Conservation (phyloP, 345 rosid genomes). For the Durio zibethinus region DNA sequence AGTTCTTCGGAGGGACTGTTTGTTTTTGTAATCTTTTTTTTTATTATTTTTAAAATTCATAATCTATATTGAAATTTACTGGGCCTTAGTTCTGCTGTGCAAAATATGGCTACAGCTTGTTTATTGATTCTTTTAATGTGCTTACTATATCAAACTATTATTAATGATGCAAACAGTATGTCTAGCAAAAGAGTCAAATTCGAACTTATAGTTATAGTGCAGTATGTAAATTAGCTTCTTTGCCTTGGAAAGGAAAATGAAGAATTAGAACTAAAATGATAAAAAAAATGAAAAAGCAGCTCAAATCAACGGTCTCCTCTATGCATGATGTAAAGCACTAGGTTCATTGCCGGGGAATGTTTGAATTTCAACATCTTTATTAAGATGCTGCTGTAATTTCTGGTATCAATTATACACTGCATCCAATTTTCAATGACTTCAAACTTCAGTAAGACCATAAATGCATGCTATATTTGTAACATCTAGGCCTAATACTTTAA, state of each 20-base stretch:
- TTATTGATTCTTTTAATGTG: slow-evolving; percentile 5
- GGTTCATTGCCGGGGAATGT: neutral
- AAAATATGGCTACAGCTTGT: neutral
- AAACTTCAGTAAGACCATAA: neutral
- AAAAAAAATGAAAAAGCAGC: neutral
- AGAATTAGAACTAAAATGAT: neutral
- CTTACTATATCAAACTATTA: neutral
- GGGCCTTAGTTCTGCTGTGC: neutral
- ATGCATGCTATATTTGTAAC: neutral
- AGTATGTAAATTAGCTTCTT: neutral
- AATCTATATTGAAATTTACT: neutral
- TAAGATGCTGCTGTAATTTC: neutral
- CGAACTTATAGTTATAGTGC: neutral
- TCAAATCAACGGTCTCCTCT: neutral
- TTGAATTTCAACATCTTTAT: neutral
- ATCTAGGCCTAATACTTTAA: neutral
- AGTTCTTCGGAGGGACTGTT: neutral
- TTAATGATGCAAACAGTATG: neutral
- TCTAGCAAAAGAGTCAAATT: neutral
- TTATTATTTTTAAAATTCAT: neutral
- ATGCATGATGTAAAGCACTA: neutral
- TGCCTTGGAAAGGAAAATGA: neutral
- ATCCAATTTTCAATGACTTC: neutral
- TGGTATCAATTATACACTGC: neutral
- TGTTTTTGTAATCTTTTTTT: neutral